phyloP scores from a whole-genome alignment of 768 basidiomycete species.

The Cubamyces lactineus region DNA sequence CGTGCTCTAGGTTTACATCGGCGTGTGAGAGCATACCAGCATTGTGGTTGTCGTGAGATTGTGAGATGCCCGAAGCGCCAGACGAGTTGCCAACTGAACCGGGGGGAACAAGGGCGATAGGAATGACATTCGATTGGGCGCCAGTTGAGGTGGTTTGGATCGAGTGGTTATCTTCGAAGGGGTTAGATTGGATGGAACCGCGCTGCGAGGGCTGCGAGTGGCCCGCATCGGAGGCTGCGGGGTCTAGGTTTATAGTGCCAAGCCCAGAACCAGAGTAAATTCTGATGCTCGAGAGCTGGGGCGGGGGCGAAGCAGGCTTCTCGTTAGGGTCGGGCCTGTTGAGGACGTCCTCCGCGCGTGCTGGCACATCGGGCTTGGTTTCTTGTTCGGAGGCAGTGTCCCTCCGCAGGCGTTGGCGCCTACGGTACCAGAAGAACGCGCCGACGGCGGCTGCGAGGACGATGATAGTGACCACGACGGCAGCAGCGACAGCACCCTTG shows the following conservation, averaged over 20 bases:
- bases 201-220: constrained; percentile 32
- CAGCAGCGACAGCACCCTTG: constrained; percentile 75
- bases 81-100: constrained; percentile 44
- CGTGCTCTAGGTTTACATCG: constrained; percentile 65
- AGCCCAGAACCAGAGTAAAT: constrained; percentile 49
- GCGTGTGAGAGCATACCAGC: constrained; percentile 62
- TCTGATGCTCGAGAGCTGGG: constrained; percentile 47
- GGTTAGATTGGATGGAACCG: constrained; percentile 53
- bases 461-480: constrained; percentile 64
- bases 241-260: constrained; percentile 64
- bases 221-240: constrained; percentile 44
- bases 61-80: constrained; percentile 22
- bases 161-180: constrained; percentile 76
- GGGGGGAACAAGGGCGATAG: constrained; percentile 78
- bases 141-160: constrained; percentile 77
- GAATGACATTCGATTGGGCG: constrained; percentile 85
- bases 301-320: constrained; percentile 47
- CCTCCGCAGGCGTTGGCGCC: constrained; percentile 48
- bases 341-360: constrained; percentile 75
- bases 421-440: constrained; percentile 68
- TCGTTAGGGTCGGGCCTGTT: constrained; percentile 83
- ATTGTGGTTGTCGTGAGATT: constrained; percentile 18
- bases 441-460: constrained; percentile 56
- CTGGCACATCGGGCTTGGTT: constrained; percentile 63
- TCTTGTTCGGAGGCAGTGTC: constrained; percentile 39